phyloP scores from a whole-genome alignment of 176 grass and related monocot species.

The Canna indica region DNA sequence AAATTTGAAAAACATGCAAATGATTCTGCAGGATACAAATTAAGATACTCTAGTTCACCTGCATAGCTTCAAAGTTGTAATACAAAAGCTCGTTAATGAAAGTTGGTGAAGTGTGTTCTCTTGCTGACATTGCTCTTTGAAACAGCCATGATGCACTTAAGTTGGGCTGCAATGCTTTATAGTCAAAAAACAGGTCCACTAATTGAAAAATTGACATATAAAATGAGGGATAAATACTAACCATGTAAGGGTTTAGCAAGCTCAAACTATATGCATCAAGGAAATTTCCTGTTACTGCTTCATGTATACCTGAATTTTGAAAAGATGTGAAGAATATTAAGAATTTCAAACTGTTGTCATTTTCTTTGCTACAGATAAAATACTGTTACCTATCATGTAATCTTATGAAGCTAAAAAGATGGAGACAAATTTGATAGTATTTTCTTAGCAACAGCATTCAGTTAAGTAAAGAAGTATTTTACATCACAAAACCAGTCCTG shows the following conservation, averaged over 20 bases:
- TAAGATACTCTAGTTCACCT: constrained; percentile 29
- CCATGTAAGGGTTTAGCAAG: constrained; percentile 89
- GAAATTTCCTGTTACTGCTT: constrained; percentile 69
- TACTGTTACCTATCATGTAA: neutral
- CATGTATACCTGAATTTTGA: constrained; percentile 66
- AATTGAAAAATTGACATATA: constrained; percentile 9
- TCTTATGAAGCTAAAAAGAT: neutral
- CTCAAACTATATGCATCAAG: constrained; percentile 53
- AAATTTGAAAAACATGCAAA: neutral
- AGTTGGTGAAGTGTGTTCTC: constrained; percentile 41
- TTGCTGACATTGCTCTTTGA: constrained; percentile 93
- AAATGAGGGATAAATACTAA: constrained; percentile 20
- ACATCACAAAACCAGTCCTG: neutral
- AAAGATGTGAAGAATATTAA: constrained; percentile 12
- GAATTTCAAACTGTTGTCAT: constrained; percentile 16
- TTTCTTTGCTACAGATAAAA: neutral
- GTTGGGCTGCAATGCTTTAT: constrained; percentile 54
- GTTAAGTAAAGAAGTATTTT: neutral
- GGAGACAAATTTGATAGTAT: neutral
- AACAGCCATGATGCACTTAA: constrained; percentile 96
- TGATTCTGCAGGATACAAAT: neutral
- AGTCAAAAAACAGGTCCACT: constrained; percentile 7
- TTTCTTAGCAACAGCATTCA: neutral
- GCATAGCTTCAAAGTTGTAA: constrained; percentile 85
- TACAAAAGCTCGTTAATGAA: constrained; percentile 94